Percentiles rank a stretch among this genome's conserved stretches.
These are phyloP conservation scores for Cutaneotrichosporon arboriforme DNA, from an alignment of 1,284 basidiomycete species.

Conservation along the genomic window DNA sequence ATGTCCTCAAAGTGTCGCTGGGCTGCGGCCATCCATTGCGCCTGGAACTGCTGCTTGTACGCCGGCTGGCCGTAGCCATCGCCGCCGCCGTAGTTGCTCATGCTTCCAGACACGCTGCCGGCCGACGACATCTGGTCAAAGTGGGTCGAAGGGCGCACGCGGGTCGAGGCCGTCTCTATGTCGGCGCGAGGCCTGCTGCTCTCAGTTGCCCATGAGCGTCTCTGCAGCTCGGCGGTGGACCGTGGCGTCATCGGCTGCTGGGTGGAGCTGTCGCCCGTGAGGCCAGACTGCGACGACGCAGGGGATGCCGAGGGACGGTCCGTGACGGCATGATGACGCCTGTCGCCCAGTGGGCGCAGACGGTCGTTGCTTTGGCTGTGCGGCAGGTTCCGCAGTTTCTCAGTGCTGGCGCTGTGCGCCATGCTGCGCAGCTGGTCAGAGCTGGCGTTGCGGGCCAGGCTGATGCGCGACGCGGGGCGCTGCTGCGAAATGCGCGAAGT, in stretches of 20 bases:
- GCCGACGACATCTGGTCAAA: constrained; percentile 3
- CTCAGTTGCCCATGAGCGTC: constrained; percentile 14
- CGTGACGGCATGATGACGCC: no score
- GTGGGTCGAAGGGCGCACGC: constrained; percentile 3
- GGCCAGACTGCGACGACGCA: constrained; percentile 22
- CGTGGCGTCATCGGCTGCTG: constrained; percentile 26
- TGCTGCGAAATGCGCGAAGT: not conserved
- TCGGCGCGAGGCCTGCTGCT: constrained; percentile 6
- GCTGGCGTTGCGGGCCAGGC: constrained; percentile 1
- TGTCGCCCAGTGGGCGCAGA: not conserved
- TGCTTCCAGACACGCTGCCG: no score
- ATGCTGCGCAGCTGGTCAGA: not conserved
- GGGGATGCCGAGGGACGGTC: constrained; percentile 18
- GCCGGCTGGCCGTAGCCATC: constrained; percentile 5
- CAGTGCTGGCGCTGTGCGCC: not conserved
- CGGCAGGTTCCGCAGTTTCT: not conserved
- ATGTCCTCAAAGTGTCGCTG: constrained; percentile 40
- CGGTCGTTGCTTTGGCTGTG: not conserved
- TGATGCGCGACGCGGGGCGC: not conserved
- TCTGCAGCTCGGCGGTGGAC: constrained; percentile 9
- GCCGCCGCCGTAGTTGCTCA: not conserved
- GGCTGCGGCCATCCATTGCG: constrained; percentile 41
- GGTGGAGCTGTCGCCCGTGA: constrained; percentile 19
- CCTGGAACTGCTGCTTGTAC: constrained; percentile 38
- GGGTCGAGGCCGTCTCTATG: not conserved